Base-by-base conservation (phyloP, 2,329 filamentous ascomycete species). In the Dactylonectria estremocensis region DNA sequence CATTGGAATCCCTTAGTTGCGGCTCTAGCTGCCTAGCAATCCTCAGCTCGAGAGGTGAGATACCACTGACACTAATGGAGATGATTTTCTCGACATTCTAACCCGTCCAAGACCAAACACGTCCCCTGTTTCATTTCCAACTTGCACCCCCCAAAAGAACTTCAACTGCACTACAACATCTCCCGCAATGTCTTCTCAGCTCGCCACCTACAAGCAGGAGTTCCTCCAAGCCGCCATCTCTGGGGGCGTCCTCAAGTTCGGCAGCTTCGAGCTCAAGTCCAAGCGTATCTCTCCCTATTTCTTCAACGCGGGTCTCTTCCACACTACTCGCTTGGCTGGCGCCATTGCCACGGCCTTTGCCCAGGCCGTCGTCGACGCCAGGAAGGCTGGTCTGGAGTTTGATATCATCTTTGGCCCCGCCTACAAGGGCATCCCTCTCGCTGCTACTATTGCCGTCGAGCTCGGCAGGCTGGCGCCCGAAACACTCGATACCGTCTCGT, bases 401-500 rank as follows among this genome's bases (percentile, higher is more conserved):
- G 95, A 98, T 80, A 88, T 98, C 75, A 87, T 98, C 77, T 98
- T 98, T 81, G 95, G 89, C 16, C 95, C 96, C 3, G 95, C 96
- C 10, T 99, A 98, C 87, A 99, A 98, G 85, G 96, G 96, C 50
- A 97, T 98, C 72, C 94, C 95, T 1, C 89, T 98, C n/a, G 93
- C 93, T 50, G 91, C 92, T 16, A 88, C 93, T 3, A 92, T 94
- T 16, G 88, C 92, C 43, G 89, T 93, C 78, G 92, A 95, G 80
- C 89, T 98, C 13, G 89, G 90, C 60, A 88, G 91, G 76, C 83
- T 95, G 11, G 90, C 94, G 69, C 84, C 88, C 18, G 82, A 84
- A 57, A 89, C 86, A 69, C 96, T 92, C 82, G 89, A 89, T 63
- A 83, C 87, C 49, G 86, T 93, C 64, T 93, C 91, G 77, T 98